Base-by-base conservation (phyloP, 495 filamentous ascomycete genomes). In the Penicillium flavigenum region DNA sequence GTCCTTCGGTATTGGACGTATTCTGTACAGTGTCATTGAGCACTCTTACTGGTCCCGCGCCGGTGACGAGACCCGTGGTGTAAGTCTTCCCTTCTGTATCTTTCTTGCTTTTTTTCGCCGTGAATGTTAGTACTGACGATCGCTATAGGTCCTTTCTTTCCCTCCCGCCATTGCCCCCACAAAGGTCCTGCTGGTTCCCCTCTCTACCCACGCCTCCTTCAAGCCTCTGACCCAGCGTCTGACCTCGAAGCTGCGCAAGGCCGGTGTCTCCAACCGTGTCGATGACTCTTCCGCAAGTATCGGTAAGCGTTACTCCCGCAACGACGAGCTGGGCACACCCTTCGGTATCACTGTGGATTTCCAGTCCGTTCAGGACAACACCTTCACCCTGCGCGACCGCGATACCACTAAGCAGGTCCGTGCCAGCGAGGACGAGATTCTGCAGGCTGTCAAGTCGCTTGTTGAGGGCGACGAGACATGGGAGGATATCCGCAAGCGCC, bases 1-100 rank as follows among this genome's bases (percentile, higher is more conserved):
- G 1, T 91, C 89, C 9, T 93, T 93, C 65, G 88, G 89, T 73
- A 90, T 93, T 61, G 89, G 89, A 47, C 81, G 89, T 48, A 90
- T 92, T 38, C 68, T 92, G 47, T 91, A 91, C 76, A 83, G 83
- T 60, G 71, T 91, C 63, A 83, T 90, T 51, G 89, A 93, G 74
- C 89, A 93, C 69, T 80, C 79, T 61, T 92, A 88, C 79, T 93
- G 88, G 89, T 83, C 80, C 31, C 81, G 87, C 45, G 75, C 80
- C 45, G 81, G 80, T 39, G 84, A 86, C 61, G 81, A 82, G 54
- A 83, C 83, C 20, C 82, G 87, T 62, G 84, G 83, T 64, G 86
- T 87, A 79, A 71, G 82, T 72, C 58, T 54, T 51, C 9, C 34
- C 56, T 48, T 42, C 5, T 41, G 32, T 43, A 16, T 42, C 5